Conservation (phyloP, 192 early-diverging fungal species). For the Mortierella antarctica region DNA sequence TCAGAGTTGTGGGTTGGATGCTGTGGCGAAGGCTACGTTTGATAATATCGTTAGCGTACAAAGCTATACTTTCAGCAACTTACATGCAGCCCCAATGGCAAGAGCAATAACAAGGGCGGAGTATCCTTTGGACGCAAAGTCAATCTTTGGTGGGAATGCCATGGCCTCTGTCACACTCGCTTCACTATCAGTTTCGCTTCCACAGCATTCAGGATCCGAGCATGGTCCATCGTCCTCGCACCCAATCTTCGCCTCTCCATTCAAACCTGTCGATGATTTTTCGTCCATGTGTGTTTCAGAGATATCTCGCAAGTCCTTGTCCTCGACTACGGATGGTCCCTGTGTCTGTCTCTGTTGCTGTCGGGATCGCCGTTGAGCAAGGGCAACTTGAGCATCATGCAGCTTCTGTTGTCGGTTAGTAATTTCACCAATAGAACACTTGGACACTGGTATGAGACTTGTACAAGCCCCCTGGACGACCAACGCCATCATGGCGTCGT, state of each 20-base stretch:
- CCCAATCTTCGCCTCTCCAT: background rate
- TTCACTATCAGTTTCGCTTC: background rate
- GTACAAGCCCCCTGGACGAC: slow-evolving; percentile 28
- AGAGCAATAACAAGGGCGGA: slow-evolving; percentile 28
- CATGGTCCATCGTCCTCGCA: background rate
- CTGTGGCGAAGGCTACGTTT: background rate
- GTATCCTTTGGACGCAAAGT: slow-evolving; percentile 24
- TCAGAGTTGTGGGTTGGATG: background rate
- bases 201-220: background rate
- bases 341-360: background rate
- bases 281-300: too few relatives aligned
- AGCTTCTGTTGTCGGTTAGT: slow-evolving; percentile 18
- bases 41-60: too few relatives aligned
- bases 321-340: too few relatives aligned
- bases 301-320: too few relatives aligned
- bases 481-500: slow-evolving; percentile 34
- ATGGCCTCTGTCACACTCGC: background rate
- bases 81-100: slow-evolving; percentile 24
- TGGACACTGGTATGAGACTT: slow-evolving; percentile 24
- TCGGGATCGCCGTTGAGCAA: background rate
- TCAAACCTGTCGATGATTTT: background rate
- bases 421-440: slow-evolving; percentile 32
- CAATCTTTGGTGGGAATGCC: background rate
- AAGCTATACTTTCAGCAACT: background rate
- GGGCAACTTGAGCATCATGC: slow-evolving; percentile 1